These are phyloP conservation scores for Vitrella brassicaformis DNA, from an alignment of 73 alveolate species.

Conservation along the genomic window DNA sequence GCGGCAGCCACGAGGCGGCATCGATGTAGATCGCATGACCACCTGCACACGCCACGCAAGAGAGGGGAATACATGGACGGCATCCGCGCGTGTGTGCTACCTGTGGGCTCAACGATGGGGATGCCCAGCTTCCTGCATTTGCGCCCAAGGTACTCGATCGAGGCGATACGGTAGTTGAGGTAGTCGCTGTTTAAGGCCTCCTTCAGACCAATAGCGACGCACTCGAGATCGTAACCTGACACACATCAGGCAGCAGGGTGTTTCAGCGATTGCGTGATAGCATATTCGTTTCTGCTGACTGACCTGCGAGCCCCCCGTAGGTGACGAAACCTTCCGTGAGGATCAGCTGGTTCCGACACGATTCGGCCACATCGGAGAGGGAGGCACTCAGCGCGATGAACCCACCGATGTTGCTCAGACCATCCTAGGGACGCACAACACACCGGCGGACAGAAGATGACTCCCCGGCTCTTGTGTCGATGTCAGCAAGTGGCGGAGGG, in stretches of 20 bases:
- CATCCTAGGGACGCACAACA: too few species aligned
- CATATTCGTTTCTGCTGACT: too few species aligned
- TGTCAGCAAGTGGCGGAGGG: too few species aligned
- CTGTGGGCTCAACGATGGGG: constrained; percentile 11
- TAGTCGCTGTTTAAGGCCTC: constrained; percentile 29
- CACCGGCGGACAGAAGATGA: too few species aligned
- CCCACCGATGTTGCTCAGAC: constrained; percentile 42
- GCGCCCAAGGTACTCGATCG: constrained; percentile 24
- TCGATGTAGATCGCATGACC: constrained; percentile 20
- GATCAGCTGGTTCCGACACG: constrained; percentile 20
- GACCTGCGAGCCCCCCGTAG: constrained; percentile 36
- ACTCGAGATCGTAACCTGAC: constrained; percentile 37
- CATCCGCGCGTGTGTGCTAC: too few species aligned
- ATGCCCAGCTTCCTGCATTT: constrained; percentile 10
- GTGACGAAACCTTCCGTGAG: constrained; percentile 41
- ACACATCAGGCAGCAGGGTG: too few species aligned
- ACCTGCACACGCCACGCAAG: too few species aligned
- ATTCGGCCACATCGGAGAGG: constrained; percentile 2
- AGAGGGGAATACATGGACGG: too few species aligned
- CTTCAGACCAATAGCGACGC: constrained; percentile 25
- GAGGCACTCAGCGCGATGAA: constrained; percentile 12
- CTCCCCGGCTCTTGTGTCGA: too few species aligned
- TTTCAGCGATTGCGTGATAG: too few species aligned
- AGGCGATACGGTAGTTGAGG: constrained; percentile 19
- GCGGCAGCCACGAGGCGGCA: constrained; percentile 8